Conservation (phyloP, 345 rosid genomes). For the Gossypium turneri region DNA sequence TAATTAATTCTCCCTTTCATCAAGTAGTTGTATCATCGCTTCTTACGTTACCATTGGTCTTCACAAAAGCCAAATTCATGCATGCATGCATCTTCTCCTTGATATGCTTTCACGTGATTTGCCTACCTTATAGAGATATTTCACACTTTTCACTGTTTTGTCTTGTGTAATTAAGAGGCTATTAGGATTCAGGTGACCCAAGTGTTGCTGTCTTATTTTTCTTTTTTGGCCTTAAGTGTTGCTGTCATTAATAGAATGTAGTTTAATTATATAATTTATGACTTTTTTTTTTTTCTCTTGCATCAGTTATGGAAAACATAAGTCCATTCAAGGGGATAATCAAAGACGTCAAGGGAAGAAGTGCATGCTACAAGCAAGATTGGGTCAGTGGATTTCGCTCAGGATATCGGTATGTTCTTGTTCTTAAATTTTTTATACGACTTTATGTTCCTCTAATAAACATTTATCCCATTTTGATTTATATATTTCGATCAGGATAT, state of each 20-base stretch:
- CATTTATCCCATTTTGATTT: not conserved
- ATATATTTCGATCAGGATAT: slow-evolving; percentile 34
- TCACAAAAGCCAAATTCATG: not conserved
- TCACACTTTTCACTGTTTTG: not conserved
- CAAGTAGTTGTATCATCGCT: not conserved
- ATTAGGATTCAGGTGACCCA: not conserved
- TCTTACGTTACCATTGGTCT: not conserved
- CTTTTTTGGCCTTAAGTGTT: not conserved
- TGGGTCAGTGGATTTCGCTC: slow-evolving; percentile 44
- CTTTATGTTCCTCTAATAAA: not conserved
- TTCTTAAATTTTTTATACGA: not conserved
- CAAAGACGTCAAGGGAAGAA: slow-evolving; percentile 56
- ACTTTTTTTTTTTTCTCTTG: not conserved
- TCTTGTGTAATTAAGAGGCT: not conserved
- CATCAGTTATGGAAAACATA: slow-evolving; percentile 41
- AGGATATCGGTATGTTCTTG: slow-evolving; percentile 45
- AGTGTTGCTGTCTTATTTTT: not conserved
- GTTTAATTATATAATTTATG: not conserved
- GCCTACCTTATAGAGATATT: not conserved
- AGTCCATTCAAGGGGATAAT: slow-evolving; percentile 61
- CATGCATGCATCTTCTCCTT: not conserved
- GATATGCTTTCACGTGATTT: not conserved
- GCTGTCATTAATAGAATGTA: not conserved
- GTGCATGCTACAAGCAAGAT: slow-evolving; percentile 59
- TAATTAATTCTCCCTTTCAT: not conserved